phyloP scores from a whole-genome alignment of 2,329 filamentous ascomycete genomes.

The Fusarium sp. region DNA sequence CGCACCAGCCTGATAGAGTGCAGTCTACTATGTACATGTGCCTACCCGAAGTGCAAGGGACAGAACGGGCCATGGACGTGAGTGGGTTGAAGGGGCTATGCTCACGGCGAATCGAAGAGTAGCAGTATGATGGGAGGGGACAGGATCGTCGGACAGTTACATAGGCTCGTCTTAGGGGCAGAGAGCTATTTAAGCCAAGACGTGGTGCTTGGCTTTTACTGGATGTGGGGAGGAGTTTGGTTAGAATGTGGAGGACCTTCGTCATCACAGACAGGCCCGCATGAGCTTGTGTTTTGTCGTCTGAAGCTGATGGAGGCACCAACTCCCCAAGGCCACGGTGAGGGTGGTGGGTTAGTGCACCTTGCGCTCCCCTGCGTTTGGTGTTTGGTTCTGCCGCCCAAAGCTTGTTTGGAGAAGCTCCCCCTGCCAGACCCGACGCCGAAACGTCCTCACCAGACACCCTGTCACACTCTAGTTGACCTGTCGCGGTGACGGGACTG shows the following conservation, averaged over 20 bases:
- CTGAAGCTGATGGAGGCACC: slow-evolving; percentile 23
- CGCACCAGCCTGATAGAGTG: neutral
- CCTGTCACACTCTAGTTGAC: slow-evolving; percentile 33
- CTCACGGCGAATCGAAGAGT: slow-evolving; percentile 44
- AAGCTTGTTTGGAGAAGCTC: slow-evolving; percentile 49
- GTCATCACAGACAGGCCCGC: slow-evolving; percentile 48
- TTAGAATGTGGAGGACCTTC: slow-evolving; percentile 39
- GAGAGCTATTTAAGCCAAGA: slow-evolving; percentile 40
- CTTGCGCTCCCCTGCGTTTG: slow-evolving; percentile 42
- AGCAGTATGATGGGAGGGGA: slow-evolving; percentile 46
- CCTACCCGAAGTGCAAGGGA: slow-evolving; percentile 26
- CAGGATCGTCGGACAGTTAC: slow-evolving; percentile 42
- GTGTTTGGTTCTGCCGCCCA: slow-evolving; percentile 43
- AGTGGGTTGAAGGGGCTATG: slow-evolving; percentile 43
- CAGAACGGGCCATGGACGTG: slow-evolving; percentile 39
- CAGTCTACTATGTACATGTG: slow-evolving; percentile 7
- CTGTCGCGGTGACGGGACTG: slow-evolving; percentile 42
- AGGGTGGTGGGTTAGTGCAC: slow-evolving; percentile 34
- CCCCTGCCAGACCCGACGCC: slow-evolving; percentile 41
- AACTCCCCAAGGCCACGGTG: slow-evolving; percentile 25
- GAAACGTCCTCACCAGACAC: slow-evolving; percentile 44
- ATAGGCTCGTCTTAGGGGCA: slow-evolving; percentile 45
- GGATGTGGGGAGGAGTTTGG: slow-evolving; percentile 42
- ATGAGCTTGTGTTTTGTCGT: slow-evolving; percentile 42
- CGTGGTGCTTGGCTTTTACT: slow-evolving; percentile 45